A percentile compares a stretch with the other conserved stretches of the same genome.
phyloP scores from a whole-genome alignment of 805 yeast species.

The Barnettozyma sp. region DNA sequence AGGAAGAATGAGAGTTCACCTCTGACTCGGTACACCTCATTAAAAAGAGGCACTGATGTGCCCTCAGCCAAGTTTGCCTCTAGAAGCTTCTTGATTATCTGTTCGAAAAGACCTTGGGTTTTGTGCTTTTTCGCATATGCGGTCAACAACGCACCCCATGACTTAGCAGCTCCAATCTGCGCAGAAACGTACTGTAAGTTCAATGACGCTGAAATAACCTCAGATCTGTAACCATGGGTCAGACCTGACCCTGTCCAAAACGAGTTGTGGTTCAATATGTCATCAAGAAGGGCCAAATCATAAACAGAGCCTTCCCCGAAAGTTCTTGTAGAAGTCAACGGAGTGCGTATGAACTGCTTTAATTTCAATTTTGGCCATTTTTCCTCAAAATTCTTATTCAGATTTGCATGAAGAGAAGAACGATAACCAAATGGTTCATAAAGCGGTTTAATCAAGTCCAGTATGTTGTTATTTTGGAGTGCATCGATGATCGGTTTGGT shows the following conservation, averaged over 20 bases:
- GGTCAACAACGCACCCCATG: constrained; percentile 73
- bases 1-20: constrained; percentile 57
- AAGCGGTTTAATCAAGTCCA: constrained; percentile 28
- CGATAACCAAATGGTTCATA: constrained; percentile 42
- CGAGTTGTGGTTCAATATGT: constrained; percentile 38
- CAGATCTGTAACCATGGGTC: constrained; percentile 35
- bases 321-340: constrained; percentile 37
- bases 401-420: constrained; percentile 37
- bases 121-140: constrained; percentile 46
- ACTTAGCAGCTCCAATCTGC: constrained; percentile 62
- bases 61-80: constrained; percentile 46
- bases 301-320: constrained; percentile 51
- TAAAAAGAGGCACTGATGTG: constrained; percentile 39
- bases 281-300: constrained; percentile 57
- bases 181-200: constrained; percentile 58
- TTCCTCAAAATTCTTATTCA: constrained; percentile 39
- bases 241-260: constrained; percentile 35
- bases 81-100: constrained; percentile 44
- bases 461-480: constrained; percentile 34
- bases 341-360: constrained; percentile 44
- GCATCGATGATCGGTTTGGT: constrained; percentile 36
- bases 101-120: constrained; percentile 28
- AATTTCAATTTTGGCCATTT: constrained; percentile 43
- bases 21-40: constrained; percentile 51
- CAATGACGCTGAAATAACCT: constrained; percentile 50